Conservation (phyloP, 2,329 filamentous ascomycete genomes). For the Zalaria obscura region DNA sequence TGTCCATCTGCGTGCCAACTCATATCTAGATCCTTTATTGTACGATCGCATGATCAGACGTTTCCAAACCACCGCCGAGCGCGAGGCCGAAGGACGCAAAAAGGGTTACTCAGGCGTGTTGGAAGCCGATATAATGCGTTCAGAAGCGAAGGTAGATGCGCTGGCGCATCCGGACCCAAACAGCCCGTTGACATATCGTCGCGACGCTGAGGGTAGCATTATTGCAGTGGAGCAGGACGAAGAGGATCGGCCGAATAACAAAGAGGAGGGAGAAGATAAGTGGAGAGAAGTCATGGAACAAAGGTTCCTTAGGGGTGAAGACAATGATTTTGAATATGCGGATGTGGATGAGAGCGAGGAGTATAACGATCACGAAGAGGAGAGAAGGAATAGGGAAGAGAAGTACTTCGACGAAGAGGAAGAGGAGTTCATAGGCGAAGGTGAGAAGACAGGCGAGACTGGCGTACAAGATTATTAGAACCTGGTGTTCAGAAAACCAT, state of each 20-base stretch:
- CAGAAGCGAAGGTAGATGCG: constrained; percentile 59
- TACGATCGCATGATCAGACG: constrained; percentile 69
- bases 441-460: constrained; percentile 27
- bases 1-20: not conserved
- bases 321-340: constrained; percentile 66
- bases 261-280: constrained; percentile 50
- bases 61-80: constrained; percentile 60
- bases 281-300: constrained; percentile 62
- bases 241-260: constrained; percentile 37
- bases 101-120: constrained; percentile 71
- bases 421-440: constrained; percentile 17
- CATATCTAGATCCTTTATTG: constrained; percentile 53
- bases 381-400: constrained; percentile 52
- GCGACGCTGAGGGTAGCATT: constrained; percentile 40
- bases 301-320: constrained; percentile 60
- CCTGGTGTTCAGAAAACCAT: not conserved
- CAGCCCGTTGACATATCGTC: constrained; percentile 34
- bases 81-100: constrained; percentile 54
- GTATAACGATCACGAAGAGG: constrained; percentile 50
- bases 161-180: constrained; percentile 39
- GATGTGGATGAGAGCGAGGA: constrained; percentile 58
- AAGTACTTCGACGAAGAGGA: constrained; percentile 71
- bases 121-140: constrained; percentile 61
- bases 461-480: constrained; percentile 32
- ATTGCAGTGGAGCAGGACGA: constrained; percentile 42